Conservation (phyloP, 129 eudicot species). For the Solidago caesia region DNA sequence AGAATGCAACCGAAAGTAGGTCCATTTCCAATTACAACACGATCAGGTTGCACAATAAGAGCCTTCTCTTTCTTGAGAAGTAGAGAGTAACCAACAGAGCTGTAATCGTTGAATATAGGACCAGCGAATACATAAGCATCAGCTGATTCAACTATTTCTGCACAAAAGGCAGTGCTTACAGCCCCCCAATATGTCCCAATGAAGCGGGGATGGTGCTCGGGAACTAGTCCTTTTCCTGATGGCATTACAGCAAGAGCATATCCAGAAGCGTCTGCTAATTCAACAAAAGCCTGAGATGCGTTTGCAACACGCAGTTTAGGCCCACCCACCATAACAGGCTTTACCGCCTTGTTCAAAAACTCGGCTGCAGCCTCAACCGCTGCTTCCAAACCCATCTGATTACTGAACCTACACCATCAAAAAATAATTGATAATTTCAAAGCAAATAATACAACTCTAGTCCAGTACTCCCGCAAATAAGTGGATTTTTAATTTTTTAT, state of each 20-base stretch:
- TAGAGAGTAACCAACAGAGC: conserved; percentile 59
- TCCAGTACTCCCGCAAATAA: neutral
- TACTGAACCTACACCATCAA: conserved; percentile 35
- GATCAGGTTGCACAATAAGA: conserved; percentile 50
- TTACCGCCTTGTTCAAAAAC: conserved; percentile 52
- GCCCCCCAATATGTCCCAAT: conserved; percentile 72
- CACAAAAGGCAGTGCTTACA: conserved; percentile 48
- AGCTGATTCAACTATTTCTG: conserved; percentile 53
- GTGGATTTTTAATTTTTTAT: neutral
- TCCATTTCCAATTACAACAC: conserved; percentile 46
- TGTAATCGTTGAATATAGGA: conserved; percentile 56
- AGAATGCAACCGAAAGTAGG: conserved; percentile 53
- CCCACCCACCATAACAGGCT: conserved; percentile 56
- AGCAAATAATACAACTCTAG: neutral
- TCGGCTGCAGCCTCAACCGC: conserved; percentile 51
- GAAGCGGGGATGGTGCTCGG: conserved; percentile 55
- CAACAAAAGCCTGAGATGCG: conserved; percentile 41
- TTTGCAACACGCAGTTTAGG: conserved; percentile 52
- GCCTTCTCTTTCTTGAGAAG: conserved; percentile 55
- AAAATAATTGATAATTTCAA: neutral
- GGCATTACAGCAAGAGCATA: conserved; percentile 51
- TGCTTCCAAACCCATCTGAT: conserved; percentile 39
- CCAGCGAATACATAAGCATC: conserved; percentile 56
- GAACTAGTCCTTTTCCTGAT: conserved; percentile 53
- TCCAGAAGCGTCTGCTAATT: conserved; percentile 49